phyloP scores from a whole-genome alignment of 768 basidiomycete species.

The Hygrocybe punicea region DNA sequence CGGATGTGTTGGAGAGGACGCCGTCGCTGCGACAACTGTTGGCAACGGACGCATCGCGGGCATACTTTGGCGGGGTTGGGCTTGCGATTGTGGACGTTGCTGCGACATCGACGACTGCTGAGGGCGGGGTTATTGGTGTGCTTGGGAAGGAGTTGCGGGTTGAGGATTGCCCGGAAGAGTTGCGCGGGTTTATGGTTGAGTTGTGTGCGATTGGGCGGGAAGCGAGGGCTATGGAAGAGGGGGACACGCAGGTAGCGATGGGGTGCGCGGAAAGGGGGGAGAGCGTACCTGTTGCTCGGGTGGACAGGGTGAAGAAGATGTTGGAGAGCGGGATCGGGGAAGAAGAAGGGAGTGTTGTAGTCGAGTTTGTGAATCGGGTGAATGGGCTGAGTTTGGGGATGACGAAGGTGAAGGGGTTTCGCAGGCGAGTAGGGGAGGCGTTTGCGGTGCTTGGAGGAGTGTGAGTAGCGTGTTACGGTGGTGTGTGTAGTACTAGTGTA shows the following conservation, averaged over 20 bases:
- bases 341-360: slow-evolving; percentile 48
- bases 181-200: slow-evolving; percentile 71
- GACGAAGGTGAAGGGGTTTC: slow-evolving; percentile 68
- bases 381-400: slow-evolving; percentile 70
- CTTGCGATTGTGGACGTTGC: slow-evolving; percentile 70
- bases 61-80: slow-evolving; percentile 76
- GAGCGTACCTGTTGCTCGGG: slow-evolving; percentile 39
- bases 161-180: slow-evolving; percentile 54
- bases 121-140: slow-evolving; percentile 55
- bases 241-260: slow-evolving; percentile 56
- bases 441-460: slow-evolving; percentile 60
- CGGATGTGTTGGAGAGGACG: slow-evolving; percentile 58
- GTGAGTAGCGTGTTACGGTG: too few species aligned
- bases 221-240: slow-evolving; percentile 47
- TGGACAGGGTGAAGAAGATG: slow-evolving; percentile 59
- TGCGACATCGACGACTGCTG: slow-evolving; percentile 44
- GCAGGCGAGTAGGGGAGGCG: slow-evolving; percentile 64
- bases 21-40: slow-evolving; percentile 56
- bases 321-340: slow-evolving; percentile 57
- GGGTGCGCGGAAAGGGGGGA: slow-evolving; percentile 34
- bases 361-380: slow-evolving; percentile 72
- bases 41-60: slow-evolving; percentile 60
- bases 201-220: slow-evolving; percentile 51
- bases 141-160: slow-evolving; percentile 56
- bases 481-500: too few species aligned